Evolutionary conservation across 2,329 filamentous ascomycete genomes (phyloP).

Genomic region (Penicillium sp.): DNA sequence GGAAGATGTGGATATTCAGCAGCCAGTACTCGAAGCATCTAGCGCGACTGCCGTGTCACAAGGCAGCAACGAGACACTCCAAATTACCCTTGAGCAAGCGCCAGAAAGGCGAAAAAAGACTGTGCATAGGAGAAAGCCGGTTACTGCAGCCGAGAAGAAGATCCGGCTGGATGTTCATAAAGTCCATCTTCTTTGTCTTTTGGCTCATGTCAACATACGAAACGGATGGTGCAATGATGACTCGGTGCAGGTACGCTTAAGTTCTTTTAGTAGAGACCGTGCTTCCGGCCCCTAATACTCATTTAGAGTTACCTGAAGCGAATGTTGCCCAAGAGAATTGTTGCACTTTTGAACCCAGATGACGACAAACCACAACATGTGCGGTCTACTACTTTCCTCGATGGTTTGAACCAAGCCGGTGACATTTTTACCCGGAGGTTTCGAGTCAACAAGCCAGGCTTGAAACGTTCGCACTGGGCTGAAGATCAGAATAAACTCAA

Average conservation of each 20-base stretch:
- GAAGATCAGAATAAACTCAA: conserved; percentile 62
- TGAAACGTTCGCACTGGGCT: conserved; percentile 72
- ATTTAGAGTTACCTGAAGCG: conserved; percentile 52
- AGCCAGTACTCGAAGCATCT: conserved; percentile 24
- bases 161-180: conserved; percentile 77
- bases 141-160: conserved; percentile 57
- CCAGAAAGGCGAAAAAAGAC: conserved; percentile 24
- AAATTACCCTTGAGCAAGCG: conserved; percentile 40
- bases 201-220: conserved; percentile 72
- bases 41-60: conserved; percentile 16
- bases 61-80: conserved; percentile 27
- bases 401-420: conserved; percentile 69
- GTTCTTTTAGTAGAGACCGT: neutral
- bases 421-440: conserved; percentile 69
- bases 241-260: conserved; percentile 57
- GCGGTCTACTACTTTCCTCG: conserved; percentile 71
- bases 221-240: conserved; percentile 88
- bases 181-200: conserved; percentile 75
- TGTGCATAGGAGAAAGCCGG: conserved; percentile 48
- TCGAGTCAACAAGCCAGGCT: conserved; percentile 66
- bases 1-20: conserved; percentile 57
- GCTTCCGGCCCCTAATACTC: conserved; percentile 7
- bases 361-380: conserved; percentile 69
- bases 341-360: conserved; percentile 67
- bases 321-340: conserved; percentile 64